Conservation (phyloP, 2,329 filamentous ascomycete genomes). For the Botrytis porri region DNA sequence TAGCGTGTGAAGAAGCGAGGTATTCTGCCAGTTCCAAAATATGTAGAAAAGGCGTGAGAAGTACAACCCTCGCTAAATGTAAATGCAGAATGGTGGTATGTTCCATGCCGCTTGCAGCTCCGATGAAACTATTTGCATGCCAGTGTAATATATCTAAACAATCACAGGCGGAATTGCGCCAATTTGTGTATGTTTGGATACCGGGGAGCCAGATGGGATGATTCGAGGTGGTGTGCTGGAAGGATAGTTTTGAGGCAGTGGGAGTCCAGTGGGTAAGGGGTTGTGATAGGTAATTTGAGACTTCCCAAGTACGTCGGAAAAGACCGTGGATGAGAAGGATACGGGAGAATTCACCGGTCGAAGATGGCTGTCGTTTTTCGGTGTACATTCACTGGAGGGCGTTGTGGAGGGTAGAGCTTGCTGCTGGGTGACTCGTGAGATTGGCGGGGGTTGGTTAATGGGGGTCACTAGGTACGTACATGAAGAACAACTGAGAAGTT, state of each 20-base stretch:
- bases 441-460: background rate
- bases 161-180: conserved; percentile 45
- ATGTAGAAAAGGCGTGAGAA: conserved; percentile 40
- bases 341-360: conserved; percentile 48
- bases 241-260: background rate
- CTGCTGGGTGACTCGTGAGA: background rate
- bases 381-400: conserved; percentile 48
- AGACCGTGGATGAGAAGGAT: conserved; percentile 50
- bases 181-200: conserved; percentile 42
- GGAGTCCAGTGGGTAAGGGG: conserved; percentile 5
- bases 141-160: conserved; percentile 45
- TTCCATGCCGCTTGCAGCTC: conserved; percentile 42
- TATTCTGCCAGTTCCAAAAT: conserved; percentile 27
- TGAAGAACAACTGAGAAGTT: conserved; percentile 4
- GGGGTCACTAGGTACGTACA: background rate
- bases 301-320: conserved; percentile 49
- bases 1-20: conserved; percentile 9
- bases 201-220: background rate
- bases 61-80: conserved; percentile 36
- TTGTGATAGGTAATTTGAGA: conserved; percentile 41
- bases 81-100: conserved; percentile 42
- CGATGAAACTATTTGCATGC: conserved; percentile 43
- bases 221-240: background rate
- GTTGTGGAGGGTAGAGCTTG: conserved; percentile 41
- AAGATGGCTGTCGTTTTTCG: conserved; percentile 45